phyloP scores from a whole-genome alignment of 2,329 filamentous ascomycete species.

The Sporothrix dimorphospora region DNA sequence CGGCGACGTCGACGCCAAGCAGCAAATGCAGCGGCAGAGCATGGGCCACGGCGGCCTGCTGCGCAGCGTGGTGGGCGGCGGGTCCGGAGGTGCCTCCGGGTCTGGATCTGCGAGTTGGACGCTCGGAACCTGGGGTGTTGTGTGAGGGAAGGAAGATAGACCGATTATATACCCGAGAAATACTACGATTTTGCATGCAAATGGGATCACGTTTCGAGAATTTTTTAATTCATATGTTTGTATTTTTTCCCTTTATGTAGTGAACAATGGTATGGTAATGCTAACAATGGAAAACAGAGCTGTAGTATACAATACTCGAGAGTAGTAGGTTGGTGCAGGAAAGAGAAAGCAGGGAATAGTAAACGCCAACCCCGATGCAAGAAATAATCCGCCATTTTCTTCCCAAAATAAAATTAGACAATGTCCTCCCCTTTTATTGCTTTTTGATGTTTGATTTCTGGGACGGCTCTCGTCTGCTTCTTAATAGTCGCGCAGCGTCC shows the following conservation, averaged over 20 bases:
- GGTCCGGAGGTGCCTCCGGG: constrained; percentile 38
- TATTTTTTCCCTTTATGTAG: background rate
- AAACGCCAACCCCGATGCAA: constrained; percentile 24
- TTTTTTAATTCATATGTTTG: background rate
- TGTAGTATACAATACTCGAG: constrained; percentile 17
- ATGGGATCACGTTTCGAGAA: background rate
- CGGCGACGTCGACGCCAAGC: constrained; percentile 61
- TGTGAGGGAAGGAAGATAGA: constrained; percentile 37
- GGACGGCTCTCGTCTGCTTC: background rate
- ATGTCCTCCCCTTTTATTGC: background rate
- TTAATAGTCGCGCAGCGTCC: constrained; percentile 77
- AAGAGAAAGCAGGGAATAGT: background rate
- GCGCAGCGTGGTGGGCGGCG: constrained; percentile 43
- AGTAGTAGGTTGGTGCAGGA: background rate
- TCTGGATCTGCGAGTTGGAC: constrained; percentile 59
- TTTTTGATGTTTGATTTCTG: background rate
- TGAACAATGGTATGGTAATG: background rate
- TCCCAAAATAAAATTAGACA: constrained; percentile 14
- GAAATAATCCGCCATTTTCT: background rate
- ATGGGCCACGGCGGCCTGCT: constrained; percentile 57
- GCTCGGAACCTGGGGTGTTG: constrained; percentile 63
- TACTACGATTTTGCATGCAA: constrained; percentile 1
- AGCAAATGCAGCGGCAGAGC: constrained; percentile 64
- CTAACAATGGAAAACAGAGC: background rate
- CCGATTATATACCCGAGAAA: constrained; percentile 9